Base-by-base conservation (phyloP, 345 rosid genomes). In the Cardamine occulta region DNA sequence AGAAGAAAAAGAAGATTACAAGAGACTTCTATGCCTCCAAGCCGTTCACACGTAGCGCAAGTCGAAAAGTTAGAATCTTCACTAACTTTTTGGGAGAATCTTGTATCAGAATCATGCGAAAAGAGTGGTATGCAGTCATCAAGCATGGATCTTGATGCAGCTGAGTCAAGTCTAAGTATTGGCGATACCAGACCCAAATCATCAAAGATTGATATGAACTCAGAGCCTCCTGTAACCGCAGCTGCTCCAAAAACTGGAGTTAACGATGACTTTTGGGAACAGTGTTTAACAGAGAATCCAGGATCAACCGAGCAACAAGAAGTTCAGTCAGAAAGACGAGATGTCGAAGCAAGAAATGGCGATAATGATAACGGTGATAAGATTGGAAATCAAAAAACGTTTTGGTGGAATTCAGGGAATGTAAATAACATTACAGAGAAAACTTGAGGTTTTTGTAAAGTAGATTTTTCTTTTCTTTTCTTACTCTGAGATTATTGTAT, bases 201-300 rank as follows among this genome's bases (percentile, higher is more conserved):
- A 13, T 88, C 93, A 26, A 76, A 83, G 55, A 89, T 93, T 37
- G 97, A 93, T 84, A 93, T 93, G 98, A 91, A 93, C 65, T 82
- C 86, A 10, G 94, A 85, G 81, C 98, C 93, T 77, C 97, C 93
- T 14, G 82, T 70, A 18, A 79, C 76, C 1, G 79, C 59, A 3
- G 77, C 84, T 68, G 53, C 80, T 73, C 82, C 68, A 13, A 80
- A 85, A 24, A 70, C 90, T 61, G 97, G 99, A 15, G 90, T 75
- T 58, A 96, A 96, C 59, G 99, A 96, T 80, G 82, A 86, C 19
- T 95, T 95, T 79, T 95, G 98, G 98, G 93, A 90, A 62, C 98
- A 95, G 75, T 93, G 90, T 83, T 86, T 96, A 84, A 96, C 96
- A 7, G 98, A 96, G 81, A 93, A 96, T 72, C 99, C 99, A 0